Evolutionary conservation across 305 asterid species (phyloP).

Genomic region (Galium porrigens): DNA sequence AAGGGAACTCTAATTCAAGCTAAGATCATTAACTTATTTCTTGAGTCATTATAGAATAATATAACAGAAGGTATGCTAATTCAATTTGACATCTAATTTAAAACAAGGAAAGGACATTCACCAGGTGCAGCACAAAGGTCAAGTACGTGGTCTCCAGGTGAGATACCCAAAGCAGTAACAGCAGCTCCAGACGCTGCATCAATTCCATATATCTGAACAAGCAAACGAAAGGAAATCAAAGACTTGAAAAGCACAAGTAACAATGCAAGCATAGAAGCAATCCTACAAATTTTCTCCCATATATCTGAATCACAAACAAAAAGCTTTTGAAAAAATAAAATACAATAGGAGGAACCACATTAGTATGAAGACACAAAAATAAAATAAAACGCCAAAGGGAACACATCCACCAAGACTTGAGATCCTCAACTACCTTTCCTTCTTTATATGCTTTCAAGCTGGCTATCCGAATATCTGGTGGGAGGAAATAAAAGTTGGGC

Average conservation of each 20-base stretch:
- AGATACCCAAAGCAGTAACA: conserved; percentile 60
- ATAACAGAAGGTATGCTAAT: neutral
- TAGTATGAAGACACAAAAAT: neutral
- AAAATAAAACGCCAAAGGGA: neutral
- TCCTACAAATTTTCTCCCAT: neutral
- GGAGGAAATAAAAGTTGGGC: conserved; percentile 58
- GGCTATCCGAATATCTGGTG: conserved; percentile 58
- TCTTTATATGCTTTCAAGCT: conserved; percentile 56
- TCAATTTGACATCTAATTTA: neutral
- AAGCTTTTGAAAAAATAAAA: neutral
- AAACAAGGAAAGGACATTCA: conserved; percentile 22
- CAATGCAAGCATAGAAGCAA: neutral
- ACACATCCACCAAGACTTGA: neutral
- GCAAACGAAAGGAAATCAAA: conserved; percentile 7
- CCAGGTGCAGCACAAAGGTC: conserved; percentile 98
- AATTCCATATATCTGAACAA: conserved; percentile 71
- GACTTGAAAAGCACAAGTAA: neutral
- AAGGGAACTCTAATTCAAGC: neutral
- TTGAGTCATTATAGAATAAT: neutral
- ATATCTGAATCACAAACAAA: neutral
- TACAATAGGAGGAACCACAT: neutral
- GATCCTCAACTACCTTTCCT: conserved; percentile 39
- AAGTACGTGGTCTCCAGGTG: conserved; percentile 64
- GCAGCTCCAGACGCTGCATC: conserved; percentile 99
- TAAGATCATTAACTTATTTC: neutral